phyloP scores from a whole-genome alignment of 768 basidiomycete species.

The Podaxis mareebaensis region DNA sequence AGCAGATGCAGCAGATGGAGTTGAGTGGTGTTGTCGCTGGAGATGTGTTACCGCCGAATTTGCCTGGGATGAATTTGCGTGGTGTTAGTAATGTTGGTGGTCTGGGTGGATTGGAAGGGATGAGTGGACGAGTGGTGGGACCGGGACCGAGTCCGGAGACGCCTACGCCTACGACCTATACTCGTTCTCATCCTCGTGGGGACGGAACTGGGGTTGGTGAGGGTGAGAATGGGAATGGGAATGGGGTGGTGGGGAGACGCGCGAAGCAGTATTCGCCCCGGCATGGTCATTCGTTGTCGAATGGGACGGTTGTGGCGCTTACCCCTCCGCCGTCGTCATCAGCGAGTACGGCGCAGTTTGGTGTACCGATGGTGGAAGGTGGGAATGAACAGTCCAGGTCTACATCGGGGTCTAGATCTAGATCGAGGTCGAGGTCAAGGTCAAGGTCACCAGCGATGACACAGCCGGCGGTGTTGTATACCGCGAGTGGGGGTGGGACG shows the following conservation, averaged over 20 bases:
- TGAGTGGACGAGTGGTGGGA: constrained; percentile 21
- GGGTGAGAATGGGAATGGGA: background rate
- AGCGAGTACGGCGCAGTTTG: too few species aligned
- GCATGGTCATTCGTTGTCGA: constrained; percentile 51
- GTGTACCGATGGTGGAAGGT: background rate
- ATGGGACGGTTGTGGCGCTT: constrained; percentile 39
- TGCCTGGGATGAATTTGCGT: constrained; percentile 42
- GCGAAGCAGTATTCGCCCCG: constrained; percentile 24
- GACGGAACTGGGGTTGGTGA: constrained; percentile 1
- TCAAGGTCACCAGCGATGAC: constrained; percentile 46
- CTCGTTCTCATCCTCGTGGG: background rate
- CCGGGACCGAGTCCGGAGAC: constrained; percentile 39
- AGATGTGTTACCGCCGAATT: constrained; percentile 38
- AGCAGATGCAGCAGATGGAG: background rate
- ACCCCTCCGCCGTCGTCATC: background rate
- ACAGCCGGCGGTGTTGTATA: background rate
- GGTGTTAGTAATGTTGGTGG: constrained; percentile 17
- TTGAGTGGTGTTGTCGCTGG: background rate
- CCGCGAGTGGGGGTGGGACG: constrained; percentile 10
- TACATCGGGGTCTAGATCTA: constrained; percentile 20
- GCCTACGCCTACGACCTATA: constrained; percentile 39
- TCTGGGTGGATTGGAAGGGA: constrained; percentile 4
- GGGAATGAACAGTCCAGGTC: background rate
- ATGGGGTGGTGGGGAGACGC: background rate
- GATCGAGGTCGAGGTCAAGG: constrained; percentile 30